phyloP scores from a whole-genome alignment of 441 rosid species.

The Jatropha multifida region DNA sequence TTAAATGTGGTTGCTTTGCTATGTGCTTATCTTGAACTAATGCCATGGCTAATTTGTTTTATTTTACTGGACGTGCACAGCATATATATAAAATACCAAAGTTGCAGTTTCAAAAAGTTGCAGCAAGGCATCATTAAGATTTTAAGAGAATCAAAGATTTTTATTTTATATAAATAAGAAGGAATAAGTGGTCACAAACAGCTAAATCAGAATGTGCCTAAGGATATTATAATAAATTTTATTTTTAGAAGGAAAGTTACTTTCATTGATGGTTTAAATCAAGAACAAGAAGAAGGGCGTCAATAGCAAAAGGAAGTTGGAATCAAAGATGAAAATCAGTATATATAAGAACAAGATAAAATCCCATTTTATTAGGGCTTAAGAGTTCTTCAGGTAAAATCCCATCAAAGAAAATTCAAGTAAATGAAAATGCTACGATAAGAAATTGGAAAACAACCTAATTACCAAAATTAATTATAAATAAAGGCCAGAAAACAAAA shows the following conservation, averaged over 20 bases:
- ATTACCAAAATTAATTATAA: not conserved
- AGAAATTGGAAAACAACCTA: not conserved
- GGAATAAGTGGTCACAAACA: not conserved
- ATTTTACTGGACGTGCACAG: not conserved
- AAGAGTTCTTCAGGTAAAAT: not conserved
- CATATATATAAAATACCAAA: not conserved
- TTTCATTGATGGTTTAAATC: too few species aligned
- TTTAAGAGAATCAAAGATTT: not conserved
- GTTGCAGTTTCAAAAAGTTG: not conserved
- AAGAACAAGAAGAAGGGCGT: too few species aligned
- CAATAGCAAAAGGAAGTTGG: too few species aligned
- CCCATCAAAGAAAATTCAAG: not conserved
- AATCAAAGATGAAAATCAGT: too few species aligned
- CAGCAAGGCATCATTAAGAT: slow-evolving; percentile 6
- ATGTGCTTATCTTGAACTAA: slow-evolving; percentile 5
- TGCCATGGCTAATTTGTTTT: not conserved
- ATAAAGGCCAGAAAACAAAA: not conserved
- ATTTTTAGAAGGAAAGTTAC: too few species aligned
- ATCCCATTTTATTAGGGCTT: not conserved
- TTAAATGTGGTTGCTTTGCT: not conserved
- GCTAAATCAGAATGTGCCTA: too few species aligned
- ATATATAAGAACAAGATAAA: too few species aligned
- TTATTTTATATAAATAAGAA: not conserved
- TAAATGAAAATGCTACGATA: not conserved
- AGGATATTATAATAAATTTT: too few species aligned